phyloP scores from a whole-genome alignment of 2,329 filamentous ascomycete species.

The Fusarium albosuccineum region DNA sequence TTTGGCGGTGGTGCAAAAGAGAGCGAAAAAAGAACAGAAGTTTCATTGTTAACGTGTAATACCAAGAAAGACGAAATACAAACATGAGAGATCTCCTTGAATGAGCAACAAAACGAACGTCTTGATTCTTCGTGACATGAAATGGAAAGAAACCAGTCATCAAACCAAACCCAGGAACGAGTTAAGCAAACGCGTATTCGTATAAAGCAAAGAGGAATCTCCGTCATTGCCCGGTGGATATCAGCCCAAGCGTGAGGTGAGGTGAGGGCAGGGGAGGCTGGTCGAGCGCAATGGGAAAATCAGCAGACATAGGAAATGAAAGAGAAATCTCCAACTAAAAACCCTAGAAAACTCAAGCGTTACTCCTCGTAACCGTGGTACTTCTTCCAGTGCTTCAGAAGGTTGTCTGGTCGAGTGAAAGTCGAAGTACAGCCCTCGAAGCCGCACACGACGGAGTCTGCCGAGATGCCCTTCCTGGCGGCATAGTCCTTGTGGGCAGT shows the following conservation, averaged over 20 bases:
- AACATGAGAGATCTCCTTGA: conserved; percentile 11
- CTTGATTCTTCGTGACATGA: not conserved
- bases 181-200: conserved; percentile 15
- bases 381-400: conserved; percentile 37
- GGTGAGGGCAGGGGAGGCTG: conserved; percentile 23
- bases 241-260: not conserved
- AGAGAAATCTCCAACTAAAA: not conserved
- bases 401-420: conserved; percentile 40
- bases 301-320: conserved; percentile 20
- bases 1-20: conserved; percentile 7
- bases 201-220: not conserved
- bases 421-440: conserved; percentile 8
- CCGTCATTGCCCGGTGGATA: conserved; percentile 7
- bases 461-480: conserved; percentile 4
- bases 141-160: not conserved
- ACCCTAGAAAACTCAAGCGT: not conserved
- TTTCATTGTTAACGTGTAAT: conserved; percentile 29
- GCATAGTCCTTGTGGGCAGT: conserved; percentile 32
- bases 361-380: conserved; percentile 13
- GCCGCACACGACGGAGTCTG: conserved; percentile 10
- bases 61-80: conserved; percentile 22
- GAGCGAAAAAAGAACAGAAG: conserved; percentile 28
- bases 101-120: conserved; percentile 1
- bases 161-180: not conserved
- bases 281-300: conserved; percentile 17